These are phyloP conservation scores for Balakata baccata DNA, from an alignment of 345 rosid species.

Conservation along the genomic window DNA sequence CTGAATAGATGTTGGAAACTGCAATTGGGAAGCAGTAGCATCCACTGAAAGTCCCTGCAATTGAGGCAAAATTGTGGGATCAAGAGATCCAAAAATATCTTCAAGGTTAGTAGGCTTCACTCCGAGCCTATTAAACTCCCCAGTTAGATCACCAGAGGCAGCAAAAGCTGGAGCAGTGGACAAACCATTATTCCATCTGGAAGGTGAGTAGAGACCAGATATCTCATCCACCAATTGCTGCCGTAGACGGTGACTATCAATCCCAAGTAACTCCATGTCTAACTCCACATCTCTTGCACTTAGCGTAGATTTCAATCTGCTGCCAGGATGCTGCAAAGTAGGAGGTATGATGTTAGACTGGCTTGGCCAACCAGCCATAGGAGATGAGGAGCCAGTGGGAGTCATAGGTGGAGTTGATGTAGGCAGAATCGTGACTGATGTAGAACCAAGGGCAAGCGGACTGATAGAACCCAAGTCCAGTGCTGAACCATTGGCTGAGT, in stretches of 20 bases:
- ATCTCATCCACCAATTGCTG: constrained; percentile 55
- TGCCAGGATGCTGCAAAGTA: constrained; percentile 70
- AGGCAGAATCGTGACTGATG: constrained; percentile 43
- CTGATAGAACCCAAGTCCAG: constrained; percentile 63
- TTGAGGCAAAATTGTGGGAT: constrained; percentile 37
- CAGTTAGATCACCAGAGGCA: constrained; percentile 36
- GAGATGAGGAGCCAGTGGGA: constrained; percentile 59
- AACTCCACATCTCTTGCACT: constrained; percentile 65
- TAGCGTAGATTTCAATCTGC: constrained; percentile 62
- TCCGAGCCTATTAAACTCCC: constrained; percentile 54
- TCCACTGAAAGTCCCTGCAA: constrained; percentile 46
- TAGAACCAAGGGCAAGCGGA: constrained; percentile 57
- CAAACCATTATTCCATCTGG: constrained; percentile 54
- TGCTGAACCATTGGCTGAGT: constrained; percentile 42
- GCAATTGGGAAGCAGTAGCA: constrained; percentile 34
- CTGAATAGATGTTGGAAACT: constrained; percentile 39
- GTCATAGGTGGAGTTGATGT: constrained; percentile 65
- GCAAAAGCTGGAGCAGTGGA: constrained; percentile 43
- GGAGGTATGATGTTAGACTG: constrained; percentile 51
- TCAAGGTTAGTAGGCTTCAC: constrained; percentile 61
- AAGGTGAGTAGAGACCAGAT: constrained; percentile 52
- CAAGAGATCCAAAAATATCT: constrained; percentile 56
- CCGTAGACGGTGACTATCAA: constrained; percentile 34
- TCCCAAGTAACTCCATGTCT: constrained; percentile 40
- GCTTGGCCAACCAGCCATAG: constrained; percentile 54